Base-by-base conservation (phyloP, 345 rosid species). In the Gossypium ekmanianum region DNA sequence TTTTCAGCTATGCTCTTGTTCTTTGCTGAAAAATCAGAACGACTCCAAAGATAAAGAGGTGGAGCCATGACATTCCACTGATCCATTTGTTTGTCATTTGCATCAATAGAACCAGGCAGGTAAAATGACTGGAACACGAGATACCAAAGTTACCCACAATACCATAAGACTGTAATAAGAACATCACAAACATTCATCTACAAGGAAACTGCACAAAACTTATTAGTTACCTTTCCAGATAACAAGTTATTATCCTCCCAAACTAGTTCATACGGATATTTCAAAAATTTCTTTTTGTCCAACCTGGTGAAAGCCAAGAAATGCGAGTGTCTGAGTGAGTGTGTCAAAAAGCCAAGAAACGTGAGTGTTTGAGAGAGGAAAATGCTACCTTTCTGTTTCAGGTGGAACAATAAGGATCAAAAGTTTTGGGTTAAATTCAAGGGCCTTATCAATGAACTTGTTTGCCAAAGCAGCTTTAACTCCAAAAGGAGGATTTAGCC, bases 401-500 rank as follows among this genome's bases (percentile, higher is more conserved):
- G 87, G 85, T 18, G 99, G 99, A 81, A 90, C 99, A 64, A 95
- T 90, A 78, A 95, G 93, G 74, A 95, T 84, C 73, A 93, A 83
- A 61, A 93, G 92, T 82, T 95, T 95, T 45, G 99, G 99, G 58
- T 85, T 84, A 83, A 95, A 95, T 73, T 89, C 84, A 59, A 95
- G 98, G 75, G 98, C 97, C 86, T 89, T 89, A 11, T 85, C 72
- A 54, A 95, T 86, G 71, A 95, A 91, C 87, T 83, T 82, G 85
- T 92, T 90, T 34, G 97, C 99, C 82, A 84, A 85, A 76, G 81
- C 80, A 62, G 89, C 92, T 78, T 86, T 87, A 73, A 87, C 81
- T 76, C 99, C 99, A 81, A 95, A 95, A 54, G 99, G 99, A 77
- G 99, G 99, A 83, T 93, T 95, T 75, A 93, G 77, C 77, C 99